Evolutionary conservation across 2,329 filamentous ascomycete species (phyloP), one percentile per base, ranked within the genome.

Genomic region (Aspergillus vadensis): DNA sequence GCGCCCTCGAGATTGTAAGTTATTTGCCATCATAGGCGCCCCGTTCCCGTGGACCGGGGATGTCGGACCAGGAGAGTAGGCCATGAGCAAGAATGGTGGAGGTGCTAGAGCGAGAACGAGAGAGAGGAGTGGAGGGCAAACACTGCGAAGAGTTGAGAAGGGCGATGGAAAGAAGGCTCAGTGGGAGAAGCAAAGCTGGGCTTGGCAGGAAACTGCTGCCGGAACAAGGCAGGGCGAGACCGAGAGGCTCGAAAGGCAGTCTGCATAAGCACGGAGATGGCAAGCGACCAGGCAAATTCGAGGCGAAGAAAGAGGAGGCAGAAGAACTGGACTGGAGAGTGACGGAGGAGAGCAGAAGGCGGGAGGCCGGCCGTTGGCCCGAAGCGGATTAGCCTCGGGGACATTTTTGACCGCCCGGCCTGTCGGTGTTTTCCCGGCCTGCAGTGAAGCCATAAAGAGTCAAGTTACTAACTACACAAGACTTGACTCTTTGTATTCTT

Each of bases 11-110:
- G 62, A 60, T 36, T 70, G 64, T 38, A 70, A 44, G 15, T 63
- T 67, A 65, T 69, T 64, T 21, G 64, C 62, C 57, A 68, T 60
- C 52, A 65, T 57, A 12, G 68, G 62, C 15, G 51, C 58, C 25
- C 60, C 57, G 21, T 60, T 61, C 51, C 69, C 67, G 12, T 64
- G 52, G 9, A 60, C 63, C 41, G 74, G 75, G 36, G 74, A 76
- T 17, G 69, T 62, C 17, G 74, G 73, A n/a, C 72, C 71, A 14
- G 75, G 76, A 7, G 76, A 78, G 64, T 77, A 77, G 25, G 75
- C 75, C 76, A 79, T 79, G 51, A 36, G 57, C 57, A 56, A 54
- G 56, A 59, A 15, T 32, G 32, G 32, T 14, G 32, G 36, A 59
- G 53, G 56, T 54, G 50, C 60, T 55, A 54, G 52, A 21, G 54